Evolutionary conservation across 192 early-diverging fungal genomes (phyloP).

Genomic region (Entomortierella parvispora): DNA sequence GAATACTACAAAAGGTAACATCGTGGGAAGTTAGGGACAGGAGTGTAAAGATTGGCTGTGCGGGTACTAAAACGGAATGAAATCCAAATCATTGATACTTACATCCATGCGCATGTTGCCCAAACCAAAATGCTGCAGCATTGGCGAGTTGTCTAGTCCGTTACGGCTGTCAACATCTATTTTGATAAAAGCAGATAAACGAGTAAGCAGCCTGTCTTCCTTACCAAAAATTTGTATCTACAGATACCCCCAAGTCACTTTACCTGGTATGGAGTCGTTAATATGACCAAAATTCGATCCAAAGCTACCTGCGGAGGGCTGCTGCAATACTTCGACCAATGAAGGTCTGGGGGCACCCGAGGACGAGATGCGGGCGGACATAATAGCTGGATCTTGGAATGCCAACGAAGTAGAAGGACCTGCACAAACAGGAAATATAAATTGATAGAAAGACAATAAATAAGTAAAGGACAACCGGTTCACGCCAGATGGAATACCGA

Average conservation of each 20-base stretch:
- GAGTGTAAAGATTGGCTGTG: background rate
- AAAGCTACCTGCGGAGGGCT: slow-evolving; percentile 7
- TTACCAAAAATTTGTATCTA: background rate
- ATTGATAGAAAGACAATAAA: slow-evolving; percentile 9
- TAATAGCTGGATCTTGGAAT: slow-evolving; percentile 72
- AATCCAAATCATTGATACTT: background rate
- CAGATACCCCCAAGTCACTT: background rate
- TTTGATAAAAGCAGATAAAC: background rate
- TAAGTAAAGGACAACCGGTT: background rate
- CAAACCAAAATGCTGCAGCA: slow-evolving; percentile 32
- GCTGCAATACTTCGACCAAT: slow-evolving; percentile 34
- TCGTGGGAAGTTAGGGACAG: background rate
- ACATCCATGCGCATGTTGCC: slow-evolving; percentile 37
- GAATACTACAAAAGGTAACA: slow-evolving; percentile 9
- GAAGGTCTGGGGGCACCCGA: slow-evolving; percentile 14
- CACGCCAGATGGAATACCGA: background rate
- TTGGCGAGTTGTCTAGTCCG: slow-evolving; percentile 3
- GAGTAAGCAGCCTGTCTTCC: background rate
- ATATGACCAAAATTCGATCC: slow-evolving; percentile 19
- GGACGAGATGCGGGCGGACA: slow-evolving; percentile 59
- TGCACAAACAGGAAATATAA: background rate
- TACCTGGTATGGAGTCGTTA: background rate
- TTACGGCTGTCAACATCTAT: background rate
- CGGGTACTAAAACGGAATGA: background rate
- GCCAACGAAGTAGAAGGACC: slow-evolving; percentile 30